Conservation (phyloP, 2,329 filamentous ascomycete genomes). For the Fusarium sp. region DNA sequence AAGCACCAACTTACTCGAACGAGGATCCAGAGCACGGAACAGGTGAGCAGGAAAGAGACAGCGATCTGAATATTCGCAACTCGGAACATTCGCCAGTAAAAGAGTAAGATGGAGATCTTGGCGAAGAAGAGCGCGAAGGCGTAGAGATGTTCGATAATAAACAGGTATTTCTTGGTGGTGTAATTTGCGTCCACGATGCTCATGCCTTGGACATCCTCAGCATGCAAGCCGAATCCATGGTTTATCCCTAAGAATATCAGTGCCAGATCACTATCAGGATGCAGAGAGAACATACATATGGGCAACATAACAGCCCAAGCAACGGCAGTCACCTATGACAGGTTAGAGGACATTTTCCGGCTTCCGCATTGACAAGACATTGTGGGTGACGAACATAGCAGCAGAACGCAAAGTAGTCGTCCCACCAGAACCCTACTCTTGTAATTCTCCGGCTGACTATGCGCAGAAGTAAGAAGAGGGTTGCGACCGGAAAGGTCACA, state of each 20-base stretch:
- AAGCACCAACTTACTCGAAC: constrained; percentile 33
- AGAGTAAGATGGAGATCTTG: constrained; percentile 44
- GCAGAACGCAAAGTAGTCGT: constrained; percentile 34
- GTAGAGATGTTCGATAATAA: constrained; percentile 44
- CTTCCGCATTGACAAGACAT: too few species aligned
- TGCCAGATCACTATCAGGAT: not conserved
- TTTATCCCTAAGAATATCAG: constrained; percentile 27
- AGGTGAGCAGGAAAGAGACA: constrained; percentile 38
- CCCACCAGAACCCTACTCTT: constrained; percentile 33
- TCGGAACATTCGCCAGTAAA: constrained; percentile 48
- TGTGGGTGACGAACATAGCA: constrained; percentile 26
- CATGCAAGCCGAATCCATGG: constrained; percentile 34
- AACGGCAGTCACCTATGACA: constrained; percentile 18
- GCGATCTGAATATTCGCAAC: constrained; percentile 40
- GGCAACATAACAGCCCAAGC: constrained; percentile 30
- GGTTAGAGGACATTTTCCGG: constrained; percentile 2
- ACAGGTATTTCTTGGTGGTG: constrained; percentile 32
- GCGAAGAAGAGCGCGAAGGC: constrained; percentile 44
- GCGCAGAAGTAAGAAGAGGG: constrained; percentile 28
- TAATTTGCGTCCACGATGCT: constrained; percentile 15
- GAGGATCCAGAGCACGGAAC: constrained; percentile 44
- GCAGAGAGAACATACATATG: constrained; percentile 12
- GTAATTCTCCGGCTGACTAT: constrained; percentile 33
- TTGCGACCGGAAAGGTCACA: constrained; percentile 34
- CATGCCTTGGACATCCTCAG: constrained; percentile 17